Conservation (phyloP, 352 stramenopile species). For the Pythium aphanidermatum region DNA sequence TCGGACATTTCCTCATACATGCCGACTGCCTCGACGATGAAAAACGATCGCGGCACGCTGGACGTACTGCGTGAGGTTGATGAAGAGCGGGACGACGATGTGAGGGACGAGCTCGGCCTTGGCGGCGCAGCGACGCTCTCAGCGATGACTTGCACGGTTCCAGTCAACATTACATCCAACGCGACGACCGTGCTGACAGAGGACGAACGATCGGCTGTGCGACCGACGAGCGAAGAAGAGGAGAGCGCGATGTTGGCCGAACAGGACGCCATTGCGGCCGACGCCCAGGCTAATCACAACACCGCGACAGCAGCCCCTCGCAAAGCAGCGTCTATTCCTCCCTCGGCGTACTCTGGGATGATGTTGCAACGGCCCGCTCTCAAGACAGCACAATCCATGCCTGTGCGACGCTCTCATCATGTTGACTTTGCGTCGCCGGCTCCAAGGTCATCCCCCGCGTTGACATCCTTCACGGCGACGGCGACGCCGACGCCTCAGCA, state of each 20-base stretch:
- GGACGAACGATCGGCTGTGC: slow-evolving; percentile 19
- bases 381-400: slow-evolving; percentile 11
- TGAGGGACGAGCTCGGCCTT: neutral
- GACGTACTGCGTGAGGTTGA: slow-evolving; percentile 17
- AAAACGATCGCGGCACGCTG: slow-evolving; percentile 15
- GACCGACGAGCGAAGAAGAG: neutral
- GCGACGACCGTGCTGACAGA: slow-evolving; percentile 22
- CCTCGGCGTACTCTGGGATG: slow-evolving; percentile 12
- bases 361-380: slow-evolving; percentile 8
- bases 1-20: slow-evolving; percentile 10
- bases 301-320: neutral
- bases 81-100: slow-evolving; percentile 13
- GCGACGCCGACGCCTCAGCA: neutral
- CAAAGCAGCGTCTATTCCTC: slow-evolving; percentile 14
- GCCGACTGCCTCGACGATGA: slow-evolving; percentile 10
- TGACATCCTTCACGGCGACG: neutral
- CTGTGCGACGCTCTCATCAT: slow-evolving; percentile 1
- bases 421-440: neutral
- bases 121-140: slow-evolving; percentile 14
- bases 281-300: neutral
- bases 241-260: neutral
- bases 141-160: slow-evolving; percentile 10
- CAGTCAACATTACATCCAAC: slow-evolving; percentile 20
- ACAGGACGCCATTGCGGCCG: neutral
- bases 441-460: neutral